These are phyloP conservation scores for Lasiodiplodia hormozganensis DNA, from an alignment of 2,329 filamentous ascomycete genomes.

Conservation along the genomic window DNA sequence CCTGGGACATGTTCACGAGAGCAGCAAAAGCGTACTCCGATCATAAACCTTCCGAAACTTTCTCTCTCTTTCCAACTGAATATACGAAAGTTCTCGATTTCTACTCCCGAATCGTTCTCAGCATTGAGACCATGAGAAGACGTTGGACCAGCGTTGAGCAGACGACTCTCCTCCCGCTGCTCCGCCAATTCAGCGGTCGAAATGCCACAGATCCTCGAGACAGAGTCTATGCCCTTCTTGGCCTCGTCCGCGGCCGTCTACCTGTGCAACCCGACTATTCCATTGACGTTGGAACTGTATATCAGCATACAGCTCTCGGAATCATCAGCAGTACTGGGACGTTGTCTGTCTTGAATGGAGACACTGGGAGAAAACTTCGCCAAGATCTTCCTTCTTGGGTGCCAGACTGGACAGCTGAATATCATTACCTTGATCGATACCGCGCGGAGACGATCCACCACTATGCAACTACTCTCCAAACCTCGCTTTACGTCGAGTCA, in stretches of 20 bases:
- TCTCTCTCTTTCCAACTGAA: not conserved
- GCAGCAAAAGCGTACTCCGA: slow-evolving; percentile 29
- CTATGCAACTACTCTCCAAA: not conserved
- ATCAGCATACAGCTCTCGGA: not conserved
- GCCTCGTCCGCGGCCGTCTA: not conserved
- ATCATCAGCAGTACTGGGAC: not conserved
- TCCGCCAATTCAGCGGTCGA: not conserved
- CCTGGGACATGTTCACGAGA: slow-evolving; percentile 31
- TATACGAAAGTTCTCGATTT: not conserved
- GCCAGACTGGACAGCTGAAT: not conserved
- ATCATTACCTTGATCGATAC: slow-evolving; percentile 22
- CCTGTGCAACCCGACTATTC: not conserved
- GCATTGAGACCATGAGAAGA: slow-evolving; percentile 7
- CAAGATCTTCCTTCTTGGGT: slow-evolving; percentile 12
- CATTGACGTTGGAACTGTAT: not conserved
- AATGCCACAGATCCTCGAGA: not conserved
- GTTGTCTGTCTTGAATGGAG: not conserved
- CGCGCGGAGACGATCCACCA: slow-evolving; percentile 20
- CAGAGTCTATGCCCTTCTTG: not conserved
- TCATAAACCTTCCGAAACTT: not conserved
- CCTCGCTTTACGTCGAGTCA: not conserved
- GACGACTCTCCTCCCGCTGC: not conserved
- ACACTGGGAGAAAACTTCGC: not conserved
- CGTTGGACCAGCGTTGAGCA: not conserved
- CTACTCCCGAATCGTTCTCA: not conserved